Base-by-base conservation (phyloP, 306 rosid species). In the Coriaria nepalensis region DNA sequence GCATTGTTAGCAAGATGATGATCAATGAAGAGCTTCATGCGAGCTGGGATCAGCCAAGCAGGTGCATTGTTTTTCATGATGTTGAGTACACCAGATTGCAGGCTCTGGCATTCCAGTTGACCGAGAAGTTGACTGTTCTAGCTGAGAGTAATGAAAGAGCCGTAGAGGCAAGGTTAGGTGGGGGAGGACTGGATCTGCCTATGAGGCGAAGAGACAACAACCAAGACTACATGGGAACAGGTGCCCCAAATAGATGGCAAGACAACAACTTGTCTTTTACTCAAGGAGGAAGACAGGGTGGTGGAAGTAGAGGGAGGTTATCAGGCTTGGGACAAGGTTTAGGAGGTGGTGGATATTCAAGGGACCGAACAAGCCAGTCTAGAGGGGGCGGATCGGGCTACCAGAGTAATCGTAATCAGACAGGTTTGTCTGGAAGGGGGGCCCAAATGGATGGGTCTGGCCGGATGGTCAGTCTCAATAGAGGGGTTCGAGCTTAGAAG, bases 141-240 rank as follows among this genome's bases (percentile, higher is more conserved):
- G 86, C 86, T 5, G 96, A 87, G 72, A 80, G 79, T 51, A 87
- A 87, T 50, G 96, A 87, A 62, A 83, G 96, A 53, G 96, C 96
- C 15, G 49, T 60, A n/a, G 96, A 87, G 63, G 88, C 81, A 15
- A 78, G 86, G 53, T 39, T 76, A 13, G 93, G 95, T 7, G 90
- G 96, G 10, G 94, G 96, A 62, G 94, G 87, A 39, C 42, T 87
- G 68, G 96, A 87, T 67, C 71, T 83, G 57, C 87, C 82, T 46
- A 33, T 43, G 41, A 80, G 93, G 71, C 78, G 96, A 5, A 81
- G 96, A 65, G 96, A 87, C 45, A 59, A 87, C 45, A 59, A 63
- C 65, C 96, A 83, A 68, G 96, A 87, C 57, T 87, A 80, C 60
- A 76, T 75, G 53, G 48, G 68, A 40, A 49, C 37, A 37, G 42